Evolutionary conservation across 1,284 basidiomycete species (phyloP).

Genomic region (Apiotrichum brassicae): DNA sequence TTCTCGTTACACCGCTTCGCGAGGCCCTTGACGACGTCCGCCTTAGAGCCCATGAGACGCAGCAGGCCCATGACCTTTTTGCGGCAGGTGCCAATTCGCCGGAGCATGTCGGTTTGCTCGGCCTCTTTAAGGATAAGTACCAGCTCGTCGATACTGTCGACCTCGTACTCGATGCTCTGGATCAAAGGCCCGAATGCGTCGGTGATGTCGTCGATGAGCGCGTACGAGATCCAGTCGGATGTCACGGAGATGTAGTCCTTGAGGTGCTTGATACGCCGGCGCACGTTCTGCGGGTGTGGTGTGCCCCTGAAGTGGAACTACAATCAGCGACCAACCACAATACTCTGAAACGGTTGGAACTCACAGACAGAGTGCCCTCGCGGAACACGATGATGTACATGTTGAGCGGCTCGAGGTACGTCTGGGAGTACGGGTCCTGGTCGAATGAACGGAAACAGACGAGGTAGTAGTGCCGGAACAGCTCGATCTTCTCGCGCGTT

Average conservation of each 20-base stretch:
- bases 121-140: slow-evolving; percentile 90
- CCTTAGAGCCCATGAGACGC: slow-evolving; percentile 95
- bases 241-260: slow-evolving; percentile 99
- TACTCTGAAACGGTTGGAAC: slow-evolving; percentile 34
- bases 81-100: slow-evolving; percentile 90
- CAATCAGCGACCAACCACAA: neutral
- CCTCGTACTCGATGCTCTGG: slow-evolving; percentile 98
- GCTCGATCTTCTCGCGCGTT: slow-evolving; percentile 98
- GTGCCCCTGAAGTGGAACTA: slow-evolving; percentile 97
- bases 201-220: slow-evolving; percentile 98
- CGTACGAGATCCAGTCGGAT: slow-evolving; percentile 99
- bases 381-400: slow-evolving; percentile 99
- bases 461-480: slow-evolving; percentile 97
- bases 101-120: slow-evolving; percentile 71
- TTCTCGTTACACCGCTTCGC: slow-evolving; percentile 97
- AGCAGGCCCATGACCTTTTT: slow-evolving; percentile 99
- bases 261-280: slow-evolving; percentile 95
- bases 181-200: slow-evolving; percentile 98
- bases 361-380: slow-evolving; percentile 87
- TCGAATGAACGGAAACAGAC: slow-evolving; percentile 99
- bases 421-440: slow-evolving; percentile 96
- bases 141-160: slow-evolving; percentile 97
- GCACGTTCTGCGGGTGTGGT: slow-evolving; percentile 95
- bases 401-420: slow-evolving; percentile 94
- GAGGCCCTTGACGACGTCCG: slow-evolving; percentile 97